phyloP scores from a whole-genome alignment of 2,329 filamentous ascomycete genomes.

The Simplicillium aogashimaense region DNA sequence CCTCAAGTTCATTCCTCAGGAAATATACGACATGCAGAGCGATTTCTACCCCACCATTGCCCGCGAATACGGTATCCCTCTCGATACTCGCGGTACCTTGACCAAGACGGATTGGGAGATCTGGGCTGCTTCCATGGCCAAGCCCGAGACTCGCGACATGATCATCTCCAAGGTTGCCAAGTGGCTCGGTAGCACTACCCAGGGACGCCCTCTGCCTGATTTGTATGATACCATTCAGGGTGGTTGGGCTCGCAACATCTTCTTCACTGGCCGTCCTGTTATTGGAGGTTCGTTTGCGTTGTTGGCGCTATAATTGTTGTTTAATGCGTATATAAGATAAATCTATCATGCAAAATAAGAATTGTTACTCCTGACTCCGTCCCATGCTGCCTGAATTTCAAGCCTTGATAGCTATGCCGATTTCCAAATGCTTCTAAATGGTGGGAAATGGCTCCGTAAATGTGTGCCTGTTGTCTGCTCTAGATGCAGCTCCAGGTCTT shows the following conservation, averaged over 20 bases:
- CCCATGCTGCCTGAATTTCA: too few species aligned
- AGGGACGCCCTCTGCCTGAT: slow-evolving; percentile 65
- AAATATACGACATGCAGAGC: slow-evolving; percentile 69
- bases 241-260: slow-evolving; percentile 50
- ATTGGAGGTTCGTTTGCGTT: slow-evolving; percentile 73
- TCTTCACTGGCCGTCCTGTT: slow-evolving; percentile 72
- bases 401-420: too few species aligned
- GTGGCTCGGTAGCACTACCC: slow-evolving; percentile 68
- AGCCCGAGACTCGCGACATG: slow-evolving; percentile 45
- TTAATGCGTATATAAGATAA: too few species aligned
- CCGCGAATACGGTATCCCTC: slow-evolving; percentile 68
- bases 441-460: too few species aligned
- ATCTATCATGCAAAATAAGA: too few species aligned
- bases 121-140: slow-evolving; percentile 69
- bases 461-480: too few species aligned
- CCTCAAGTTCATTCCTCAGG: slow-evolving; percentile 65
- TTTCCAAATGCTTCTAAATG: too few species aligned
- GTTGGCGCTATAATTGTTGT: slow-evolving; percentile 42
- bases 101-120: slow-evolving; percentile 86
- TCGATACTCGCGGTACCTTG: slow-evolving; percentile 73
- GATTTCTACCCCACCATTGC: slow-evolving; percentile 64
- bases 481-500: too few species aligned
- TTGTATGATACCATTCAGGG: slow-evolving; percentile 65
- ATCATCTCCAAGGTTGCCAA: slow-evolving; percentile 60
- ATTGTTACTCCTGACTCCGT: too few species aligned